Evolutionary conservation across 1,139 yeast genomes (phyloP).

Genomic region (Nadsonia commutata): DNA sequence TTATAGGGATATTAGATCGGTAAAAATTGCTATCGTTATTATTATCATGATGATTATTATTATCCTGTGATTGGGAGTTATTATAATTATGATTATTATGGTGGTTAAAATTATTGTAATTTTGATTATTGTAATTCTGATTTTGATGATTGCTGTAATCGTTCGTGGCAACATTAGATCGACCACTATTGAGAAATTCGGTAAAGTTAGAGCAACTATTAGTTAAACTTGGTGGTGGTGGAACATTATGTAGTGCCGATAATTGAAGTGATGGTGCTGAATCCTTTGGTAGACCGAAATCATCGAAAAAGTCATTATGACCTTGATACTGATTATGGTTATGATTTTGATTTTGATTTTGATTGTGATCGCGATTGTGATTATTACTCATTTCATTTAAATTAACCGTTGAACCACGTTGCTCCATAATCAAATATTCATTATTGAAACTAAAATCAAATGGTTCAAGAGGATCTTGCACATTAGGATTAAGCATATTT

Average conservation of each 20-base stretch:
- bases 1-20: constrained; percentile 21
- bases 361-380: not conserved
- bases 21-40: constrained; percentile 6
- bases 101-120: constrained; percentile 7
- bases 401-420: not conserved
- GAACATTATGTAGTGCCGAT: constrained; percentile 6
- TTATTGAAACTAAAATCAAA: not conserved
- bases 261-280: not conserved
- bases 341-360: not conserved
- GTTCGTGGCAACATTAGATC: no score
- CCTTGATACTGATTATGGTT: no score
- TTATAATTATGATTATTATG: constrained; percentile 3
- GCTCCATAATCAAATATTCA: not conserved
- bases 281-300: constrained; percentile 6
- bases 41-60: constrained; percentile 8
- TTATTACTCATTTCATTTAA: not conserved
- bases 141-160: no score
- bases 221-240: not conserved
- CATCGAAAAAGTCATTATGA: not conserved
- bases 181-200: no score
- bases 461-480: not conserved
- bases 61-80: constrained; percentile 8
- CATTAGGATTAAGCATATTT: not conserved
- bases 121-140: no score
- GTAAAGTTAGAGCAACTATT: no score